Evolutionary conservation across 1,139 yeast species (phyloP).

Genomic region (Saccharomyces hybrid): DNA sequence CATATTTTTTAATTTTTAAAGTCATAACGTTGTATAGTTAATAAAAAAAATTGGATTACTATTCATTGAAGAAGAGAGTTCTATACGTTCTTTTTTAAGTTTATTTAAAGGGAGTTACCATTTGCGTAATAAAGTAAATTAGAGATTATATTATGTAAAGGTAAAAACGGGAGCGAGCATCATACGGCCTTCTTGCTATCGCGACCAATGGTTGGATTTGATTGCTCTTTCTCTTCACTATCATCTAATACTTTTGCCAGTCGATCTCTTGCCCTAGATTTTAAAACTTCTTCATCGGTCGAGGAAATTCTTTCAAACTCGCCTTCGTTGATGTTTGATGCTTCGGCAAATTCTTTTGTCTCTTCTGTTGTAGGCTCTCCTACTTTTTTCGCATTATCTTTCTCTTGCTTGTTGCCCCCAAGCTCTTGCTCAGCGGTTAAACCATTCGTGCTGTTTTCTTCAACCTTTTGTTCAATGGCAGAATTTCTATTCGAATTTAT

Average conservation of each 20-base stretch:
- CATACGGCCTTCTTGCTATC: not conserved
- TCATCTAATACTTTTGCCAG: not conserved
- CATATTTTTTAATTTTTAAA: not conserved
- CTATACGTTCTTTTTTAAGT: not conserved
- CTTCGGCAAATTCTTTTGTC: constrained; percentile 51
- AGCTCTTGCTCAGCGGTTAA: constrained; percentile 1
- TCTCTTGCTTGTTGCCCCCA: not conserved
- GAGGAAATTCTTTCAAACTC: not conserved
- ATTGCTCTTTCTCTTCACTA: not conserved
- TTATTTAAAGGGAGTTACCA: not conserved
- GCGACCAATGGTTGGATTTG: not conserved
- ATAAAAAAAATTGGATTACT: not conserved
- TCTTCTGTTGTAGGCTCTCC: constrained; percentile 32
- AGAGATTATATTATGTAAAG: not conserved
- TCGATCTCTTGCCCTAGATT: not conserved
- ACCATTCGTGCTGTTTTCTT: not conserved
- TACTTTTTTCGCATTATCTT: constrained; percentile 8
- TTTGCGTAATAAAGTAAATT: not conserved
- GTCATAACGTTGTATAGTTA: constrained; percentile 1
- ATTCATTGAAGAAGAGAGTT: not conserved
- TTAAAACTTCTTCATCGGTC: not conserved
- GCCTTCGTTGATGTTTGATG: not conserved
- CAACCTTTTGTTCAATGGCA: not conserved
- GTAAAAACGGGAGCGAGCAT: not conserved
- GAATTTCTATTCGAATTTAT: not conserved